Conservation (phyloP, 2,329 filamentous ascomycete species). For the Fusarium sp. region DNA sequence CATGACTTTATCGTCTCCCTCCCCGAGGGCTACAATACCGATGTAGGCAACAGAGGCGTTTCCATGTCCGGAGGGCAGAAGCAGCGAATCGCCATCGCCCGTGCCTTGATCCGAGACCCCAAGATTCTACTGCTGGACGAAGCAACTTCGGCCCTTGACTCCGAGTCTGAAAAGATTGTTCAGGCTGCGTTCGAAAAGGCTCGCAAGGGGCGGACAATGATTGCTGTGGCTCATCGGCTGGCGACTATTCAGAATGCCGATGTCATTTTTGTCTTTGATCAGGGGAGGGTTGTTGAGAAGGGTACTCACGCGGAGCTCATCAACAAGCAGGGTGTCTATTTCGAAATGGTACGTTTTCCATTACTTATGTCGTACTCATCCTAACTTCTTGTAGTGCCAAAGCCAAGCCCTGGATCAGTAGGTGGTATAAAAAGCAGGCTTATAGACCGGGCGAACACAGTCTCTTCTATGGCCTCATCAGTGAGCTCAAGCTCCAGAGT, state of each 20-base stretch:
- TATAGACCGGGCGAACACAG: neutral
- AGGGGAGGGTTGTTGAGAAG: conserved; percentile 54
- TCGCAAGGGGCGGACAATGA: conserved; percentile 69
- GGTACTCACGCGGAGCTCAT: conserved; percentile 50
- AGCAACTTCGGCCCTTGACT: conserved; percentile 73
- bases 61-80: conserved; percentile 76
- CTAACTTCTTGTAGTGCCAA: conserved; percentile 28
- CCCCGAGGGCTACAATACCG: conserved; percentile 74
- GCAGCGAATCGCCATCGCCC: conserved; percentile 75
- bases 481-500: neutral
- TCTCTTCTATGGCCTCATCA: neutral
- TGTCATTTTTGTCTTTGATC: conserved; percentile 56
- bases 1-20: conserved; percentile 77
- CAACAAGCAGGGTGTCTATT: conserved; percentile 28
- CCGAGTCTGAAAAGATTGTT: conserved; percentile 68
- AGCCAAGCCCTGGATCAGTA: conserved; percentile 34
- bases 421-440: neutral
- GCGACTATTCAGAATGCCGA: conserved; percentile 56
- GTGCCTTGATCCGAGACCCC: conserved; percentile 73
- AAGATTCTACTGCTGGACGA: conserved; percentile 76
- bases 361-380: fast-evolving
- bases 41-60: conserved; percentile 73
- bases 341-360: conserved; percentile 32
- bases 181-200: conserved; percentile 75
- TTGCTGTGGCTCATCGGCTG: conserved; percentile 73